Conservation (phyloP, 2,329 filamentous ascomycete genomes). For the Aureobasidium sp. region DNA sequence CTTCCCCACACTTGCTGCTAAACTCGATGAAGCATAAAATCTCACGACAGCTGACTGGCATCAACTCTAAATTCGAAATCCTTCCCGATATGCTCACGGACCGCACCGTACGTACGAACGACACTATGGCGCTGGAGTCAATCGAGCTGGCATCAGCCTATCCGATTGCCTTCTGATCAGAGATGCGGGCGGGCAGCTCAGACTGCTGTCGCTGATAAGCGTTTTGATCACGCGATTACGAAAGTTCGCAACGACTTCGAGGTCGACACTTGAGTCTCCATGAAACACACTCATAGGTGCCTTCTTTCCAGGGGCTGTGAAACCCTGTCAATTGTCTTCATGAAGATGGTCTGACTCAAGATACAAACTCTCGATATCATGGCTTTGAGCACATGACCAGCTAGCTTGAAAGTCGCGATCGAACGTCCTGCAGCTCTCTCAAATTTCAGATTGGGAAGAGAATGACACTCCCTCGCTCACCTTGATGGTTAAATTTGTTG, state of each 20-base stretch:
- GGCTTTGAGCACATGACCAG: slow-evolving; percentile 1
- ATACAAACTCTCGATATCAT: background rate
- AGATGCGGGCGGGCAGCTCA: background rate
- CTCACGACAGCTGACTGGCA: background rate
- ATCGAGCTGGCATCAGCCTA: background rate
- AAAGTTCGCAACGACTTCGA: background rate
- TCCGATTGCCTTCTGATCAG: background rate
- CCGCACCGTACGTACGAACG: background rate
- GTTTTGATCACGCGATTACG: background rate
- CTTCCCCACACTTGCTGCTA: background rate
- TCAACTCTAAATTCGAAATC: background rate
- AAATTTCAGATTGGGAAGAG: no score
- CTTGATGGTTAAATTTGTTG: background rate
- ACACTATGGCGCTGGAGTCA: background rate
- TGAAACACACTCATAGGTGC: background rate
- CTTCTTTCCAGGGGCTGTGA: background rate
- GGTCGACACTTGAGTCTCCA: background rate
- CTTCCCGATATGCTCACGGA: background rate
- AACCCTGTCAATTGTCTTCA: background rate
- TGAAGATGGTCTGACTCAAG: background rate
- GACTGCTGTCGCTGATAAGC: background rate
- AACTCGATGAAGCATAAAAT: background rate
- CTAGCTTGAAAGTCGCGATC: no score
- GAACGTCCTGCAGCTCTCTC: no score
- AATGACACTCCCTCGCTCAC: background rate